Base-by-base conservation (phyloP, 2,329 filamentous ascomycete species). In the Magnaporthales sp. region DNA sequence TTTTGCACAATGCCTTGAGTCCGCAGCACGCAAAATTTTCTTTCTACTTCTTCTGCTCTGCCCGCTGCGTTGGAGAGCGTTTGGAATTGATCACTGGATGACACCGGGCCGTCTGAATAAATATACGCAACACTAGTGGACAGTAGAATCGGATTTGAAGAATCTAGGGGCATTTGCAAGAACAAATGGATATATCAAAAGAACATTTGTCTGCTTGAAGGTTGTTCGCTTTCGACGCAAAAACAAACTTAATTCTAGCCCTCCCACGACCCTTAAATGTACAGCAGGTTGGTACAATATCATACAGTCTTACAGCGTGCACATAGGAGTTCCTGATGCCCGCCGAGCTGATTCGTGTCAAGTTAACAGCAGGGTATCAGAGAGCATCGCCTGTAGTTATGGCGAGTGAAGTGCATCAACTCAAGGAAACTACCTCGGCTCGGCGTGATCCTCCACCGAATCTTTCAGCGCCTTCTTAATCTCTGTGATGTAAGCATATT, bases 401-500 rank as follows among this genome's bases (percentile, higher is more conserved):
- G 24, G 26, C 24, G 24, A 60, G 13, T 60, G 1, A 46, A 46
- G 38, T n/a, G 38, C 5, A 27, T 13, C 15, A 13, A 7, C 24
- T 27, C 26, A 11, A 56, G 60, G 3, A 7, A 13, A n/a, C 38
- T 51, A 56, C 13, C 38, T 56, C 24, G 32, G 63, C 62, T 61
- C 65, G 15, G 60, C 62, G 66, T n/a, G 27, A 54, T 70, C 67
- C 66, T 63, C 67, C 6, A 61, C 60, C 60, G 70, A 67, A 22
- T 68, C 62, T 32, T 71, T 70, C 69, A 76, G 69, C 71, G 83
- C 77, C 29, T 75, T 76, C 69, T 77, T 79, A 73, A 84, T 80
- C 66, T 82, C 82, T 84, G 64, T 7, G 8, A 13, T 9, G 4
- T 8, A 19, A 27, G 22, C 24, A 11, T 8, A 68, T 76, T 63